These are phyloP conservation scores for Thuidium tamariscinum DNA, from an alignment of 225 moss, liverwort and hornwort genomes.

Conservation along the genomic window DNA sequence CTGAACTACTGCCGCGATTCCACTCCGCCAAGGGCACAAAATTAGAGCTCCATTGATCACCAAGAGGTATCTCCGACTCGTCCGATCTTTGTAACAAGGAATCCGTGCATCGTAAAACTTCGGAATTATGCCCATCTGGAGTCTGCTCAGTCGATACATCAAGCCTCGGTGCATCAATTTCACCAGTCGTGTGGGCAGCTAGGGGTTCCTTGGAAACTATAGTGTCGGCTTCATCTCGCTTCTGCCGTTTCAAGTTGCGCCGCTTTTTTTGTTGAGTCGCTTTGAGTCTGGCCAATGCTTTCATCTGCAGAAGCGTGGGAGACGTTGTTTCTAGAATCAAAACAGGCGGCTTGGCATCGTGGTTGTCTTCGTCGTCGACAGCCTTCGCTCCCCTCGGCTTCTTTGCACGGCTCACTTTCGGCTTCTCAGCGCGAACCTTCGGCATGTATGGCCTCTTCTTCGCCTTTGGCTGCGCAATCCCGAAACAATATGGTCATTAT, in stretches of 20 bases:
- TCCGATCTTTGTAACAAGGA: neutral
- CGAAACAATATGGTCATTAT: neutral
- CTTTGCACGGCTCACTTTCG: conserved; percentile 11
- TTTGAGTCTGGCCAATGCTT: conserved; percentile 12
- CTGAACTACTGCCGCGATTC: neutral
- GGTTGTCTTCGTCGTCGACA: neutral
- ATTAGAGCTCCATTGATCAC: conserved; percentile 2
- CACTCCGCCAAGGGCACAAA: neutral
- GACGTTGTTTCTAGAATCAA: neutral
- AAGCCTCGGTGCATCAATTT: neutral
- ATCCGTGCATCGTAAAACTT: neutral
- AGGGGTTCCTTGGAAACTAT: neutral
- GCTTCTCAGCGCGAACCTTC: conserved; percentile 18
- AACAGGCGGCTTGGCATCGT: neutral
- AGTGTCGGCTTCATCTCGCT: neutral
- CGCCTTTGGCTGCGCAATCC: neutral
- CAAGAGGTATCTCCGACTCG: neutral
- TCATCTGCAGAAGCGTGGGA: conserved; percentile 20
- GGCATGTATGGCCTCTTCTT: conserved; percentile 30
- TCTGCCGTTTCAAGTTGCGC: neutral
- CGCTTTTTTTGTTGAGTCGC: neutral
- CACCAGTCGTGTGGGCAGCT: neutral
- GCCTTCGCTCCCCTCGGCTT: conserved; percentile 2
- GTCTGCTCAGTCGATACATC: neutral
- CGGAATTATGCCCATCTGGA: neutral